Evolutionary conservation across 2,329 filamentous ascomycete genomes (phyloP).

Genomic region (Myriangium duriaei): DNA sequence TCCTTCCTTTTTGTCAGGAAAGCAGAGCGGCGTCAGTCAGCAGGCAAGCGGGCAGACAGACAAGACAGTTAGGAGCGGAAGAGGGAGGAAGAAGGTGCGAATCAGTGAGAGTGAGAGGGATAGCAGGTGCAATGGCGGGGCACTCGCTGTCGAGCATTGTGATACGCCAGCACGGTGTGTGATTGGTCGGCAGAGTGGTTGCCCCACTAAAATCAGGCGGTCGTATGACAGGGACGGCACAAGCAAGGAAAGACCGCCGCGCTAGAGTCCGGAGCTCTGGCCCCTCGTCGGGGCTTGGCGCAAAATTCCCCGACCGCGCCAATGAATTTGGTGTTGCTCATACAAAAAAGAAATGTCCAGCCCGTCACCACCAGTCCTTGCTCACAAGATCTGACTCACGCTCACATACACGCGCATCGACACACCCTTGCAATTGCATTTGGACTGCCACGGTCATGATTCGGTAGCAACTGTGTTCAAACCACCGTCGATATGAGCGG

Average conservation of each 20-base stretch:
- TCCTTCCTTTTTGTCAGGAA: no score
- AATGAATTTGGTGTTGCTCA: background rate
- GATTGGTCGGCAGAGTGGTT: background rate
- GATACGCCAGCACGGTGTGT: background rate
- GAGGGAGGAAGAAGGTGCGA: no score
- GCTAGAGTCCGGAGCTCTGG: background rate
- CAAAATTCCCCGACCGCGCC: background rate
- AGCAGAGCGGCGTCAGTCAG: no score
- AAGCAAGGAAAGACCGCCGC: background rate
- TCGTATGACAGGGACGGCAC: background rate
- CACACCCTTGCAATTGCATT: no score
- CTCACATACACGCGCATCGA: no score
- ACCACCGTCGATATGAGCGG: conserved; percentile 5
- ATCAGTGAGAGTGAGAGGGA: no score
- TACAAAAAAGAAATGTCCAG: background rate
- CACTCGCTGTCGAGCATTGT: no score
- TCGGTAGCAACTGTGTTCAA: conserved; percentile 1
- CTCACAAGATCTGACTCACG: no score
- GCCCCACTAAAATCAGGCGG: background rate
- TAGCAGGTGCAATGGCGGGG: no score
- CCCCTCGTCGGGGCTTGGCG: background rate
- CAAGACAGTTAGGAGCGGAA: no score
- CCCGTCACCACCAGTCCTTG: no score
- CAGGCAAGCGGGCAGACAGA: no score
- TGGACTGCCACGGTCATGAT: conserved; percentile 6